These are phyloP conservation scores for Fusarium falciforme DNA, from an alignment of 2,329 filamentous ascomycete genomes.

Conservation along the genomic window DNA sequence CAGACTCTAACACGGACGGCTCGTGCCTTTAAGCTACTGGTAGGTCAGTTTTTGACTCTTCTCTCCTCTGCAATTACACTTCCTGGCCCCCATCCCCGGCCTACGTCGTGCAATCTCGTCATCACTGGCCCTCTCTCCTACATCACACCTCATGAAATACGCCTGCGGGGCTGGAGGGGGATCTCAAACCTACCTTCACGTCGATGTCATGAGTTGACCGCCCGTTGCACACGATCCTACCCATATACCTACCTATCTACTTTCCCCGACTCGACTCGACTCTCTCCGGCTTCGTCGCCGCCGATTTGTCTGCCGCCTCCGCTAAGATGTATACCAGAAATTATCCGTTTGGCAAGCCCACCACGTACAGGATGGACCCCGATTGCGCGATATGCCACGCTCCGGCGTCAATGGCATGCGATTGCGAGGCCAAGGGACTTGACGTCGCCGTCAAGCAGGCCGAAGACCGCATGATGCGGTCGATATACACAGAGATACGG, in stretches of 20 bases:
- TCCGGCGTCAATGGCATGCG: constrained; percentile 68
- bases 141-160: constrained; percentile 44
- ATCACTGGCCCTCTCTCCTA: constrained; percentile 30
- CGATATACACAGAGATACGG: constrained; percentile 73
- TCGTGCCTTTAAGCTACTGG: constrained; percentile 35
- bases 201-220: constrained; percentile 42
- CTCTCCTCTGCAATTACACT: constrained; percentile 30
- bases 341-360: constrained; percentile 57
- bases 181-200: constrained; percentile 34
- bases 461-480: constrained; percentile 72
- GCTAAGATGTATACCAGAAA: constrained; percentile 67
- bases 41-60: constrained; percentile 45
- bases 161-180: constrained; percentile 44
- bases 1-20: constrained; percentile 30
- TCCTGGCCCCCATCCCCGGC: constrained; percentile 33
- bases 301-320: constrained; percentile 35
- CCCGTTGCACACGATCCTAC: constrained; percentile 39
- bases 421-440: constrained; percentile 74
- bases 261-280: constrained; percentile 21
- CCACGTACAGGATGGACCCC: constrained; percentile 72
- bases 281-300: constrained; percentile 22
- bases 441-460: constrained; percentile 72
- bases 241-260: constrained; percentile 4
- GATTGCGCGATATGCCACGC: constrained; percentile 75
- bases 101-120: constrained; percentile 32